Evolutionary conservation across 768 basidiomycete species (phyloP), one percentile per base, ranked within the genome.

Genomic region (Tephrocybe sp.): DNA sequence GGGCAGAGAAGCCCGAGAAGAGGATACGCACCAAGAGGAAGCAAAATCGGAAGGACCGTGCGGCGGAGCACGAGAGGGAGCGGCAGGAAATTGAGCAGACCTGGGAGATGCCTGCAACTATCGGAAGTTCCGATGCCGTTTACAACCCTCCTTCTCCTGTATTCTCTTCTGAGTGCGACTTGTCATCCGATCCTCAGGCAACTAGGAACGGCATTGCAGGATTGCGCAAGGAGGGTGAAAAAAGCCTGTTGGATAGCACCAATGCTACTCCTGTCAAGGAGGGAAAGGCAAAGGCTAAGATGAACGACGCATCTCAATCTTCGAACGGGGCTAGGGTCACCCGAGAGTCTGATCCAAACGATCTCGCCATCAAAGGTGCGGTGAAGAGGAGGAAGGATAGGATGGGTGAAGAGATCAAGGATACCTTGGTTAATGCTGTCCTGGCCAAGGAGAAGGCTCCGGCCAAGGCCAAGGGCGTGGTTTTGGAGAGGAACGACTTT

Each of bases 1-100:
- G 47, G 15, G 33, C 12, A 10, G 52, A 38, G 54, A 58, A 50
- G 47, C 33, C 33, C 4, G 50, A 49, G 22, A 47, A 42, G 47
- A 30, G 12, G 25, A 37, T 25, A 19, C 46, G 45, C 22, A 36
- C 40, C 42, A 57, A 42, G 45, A 52, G 49, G 33, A 72, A 60
- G 63, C 71, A 57, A 58, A 61, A 45, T 54, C 68, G 45, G 57
- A 54, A 52, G 45, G 56, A 59, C 44, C 63, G 69, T 15, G 68
- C 68, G 34, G 72, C 69, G 52, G 66, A 71, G 63, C 79, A 57
- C 49, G 62, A 42, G 50, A 67, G 59, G 60, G 70, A 69, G 59
- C 68, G 62, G 54, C 71, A 75, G 47, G 76, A 77, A 52, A 77
- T 84, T 23, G 85, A 85, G 69, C 74, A 64, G 54, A 75, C 77